Conservation (phyloP, 345 rosid species). For the Pelargonium nanum region DNA sequence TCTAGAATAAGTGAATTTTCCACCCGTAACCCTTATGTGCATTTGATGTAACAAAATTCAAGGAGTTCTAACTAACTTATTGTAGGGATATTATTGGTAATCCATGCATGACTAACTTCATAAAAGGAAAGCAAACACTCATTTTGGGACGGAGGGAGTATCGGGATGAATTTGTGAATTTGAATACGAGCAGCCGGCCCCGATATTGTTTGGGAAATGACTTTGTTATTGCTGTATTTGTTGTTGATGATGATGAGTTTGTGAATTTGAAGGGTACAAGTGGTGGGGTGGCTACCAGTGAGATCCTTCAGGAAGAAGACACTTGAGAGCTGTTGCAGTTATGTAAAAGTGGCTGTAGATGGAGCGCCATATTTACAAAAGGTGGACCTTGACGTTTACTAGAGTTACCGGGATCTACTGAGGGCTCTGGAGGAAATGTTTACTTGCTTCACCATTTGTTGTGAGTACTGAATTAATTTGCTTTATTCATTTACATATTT, state of each 20-base stretch:
- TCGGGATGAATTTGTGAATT: background rate
- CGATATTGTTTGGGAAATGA: too few species aligned
- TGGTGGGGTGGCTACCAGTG: slow-evolving; percentile 21
- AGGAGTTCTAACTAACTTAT: too few species aligned
- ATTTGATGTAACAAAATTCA: too few species aligned
- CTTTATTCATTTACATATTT: too few species aligned
- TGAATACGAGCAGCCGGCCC: too few species aligned
- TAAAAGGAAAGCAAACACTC: too few species aligned
- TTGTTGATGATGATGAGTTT: too few species aligned
- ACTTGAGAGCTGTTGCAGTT: slow-evolving; percentile 10
- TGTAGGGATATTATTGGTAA: too few species aligned
- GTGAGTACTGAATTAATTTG: background rate
- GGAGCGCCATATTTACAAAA: slow-evolving; percentile 18
- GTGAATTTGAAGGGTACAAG: slow-evolving; percentile 17
- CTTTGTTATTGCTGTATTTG: too few species aligned
- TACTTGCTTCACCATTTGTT: slow-evolving; percentile 8
- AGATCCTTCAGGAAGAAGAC: slow-evolving; percentile 16
- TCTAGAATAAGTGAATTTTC: too few species aligned
- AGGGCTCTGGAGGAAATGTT: slow-evolving; percentile 15
- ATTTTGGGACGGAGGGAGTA: background rate
- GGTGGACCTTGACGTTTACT: slow-evolving; percentile 16
- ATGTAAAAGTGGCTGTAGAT: slow-evolving; percentile 22
- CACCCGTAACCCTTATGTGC: too few species aligned
- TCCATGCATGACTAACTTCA: too few species aligned
- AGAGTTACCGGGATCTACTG: slow-evolving; percentile 13